A percentile compares a stretch with the other conserved stretches of the same genome.
Evolutionary conservation across 2,329 filamentous ascomycete genomes (phyloP).

Genomic region (Talaromyces sp.): DNA sequence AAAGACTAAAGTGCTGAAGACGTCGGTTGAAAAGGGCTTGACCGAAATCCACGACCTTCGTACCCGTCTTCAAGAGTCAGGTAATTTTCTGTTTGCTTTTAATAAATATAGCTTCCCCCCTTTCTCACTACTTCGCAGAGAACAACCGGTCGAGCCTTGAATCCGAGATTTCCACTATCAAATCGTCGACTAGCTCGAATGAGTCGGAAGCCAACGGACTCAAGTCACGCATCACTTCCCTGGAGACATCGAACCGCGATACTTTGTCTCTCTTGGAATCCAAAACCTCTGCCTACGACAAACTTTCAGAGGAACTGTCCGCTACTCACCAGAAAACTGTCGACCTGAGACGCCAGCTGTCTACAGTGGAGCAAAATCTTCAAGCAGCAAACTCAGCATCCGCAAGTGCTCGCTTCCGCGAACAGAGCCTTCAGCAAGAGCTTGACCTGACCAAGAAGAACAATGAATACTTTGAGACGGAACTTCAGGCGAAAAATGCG

Average conservation of each 20-base stretch:
- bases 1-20: constrained; percentile 75
- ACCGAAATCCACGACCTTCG: constrained; percentile 79
- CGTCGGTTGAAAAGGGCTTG: constrained; percentile 74
- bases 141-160: constrained; percentile 69
- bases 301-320: constrained; percentile 78
- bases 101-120: not conserved
- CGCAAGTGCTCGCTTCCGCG: constrained; percentile 80
- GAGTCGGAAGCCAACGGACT: constrained; percentile 69
- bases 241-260: constrained; percentile 90
- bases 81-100: constrained; percentile 43
- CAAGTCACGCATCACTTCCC: constrained; percentile 74
- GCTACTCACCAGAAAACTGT: constrained; percentile 85
- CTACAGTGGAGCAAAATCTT: constrained; percentile 73
- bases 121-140: constrained; percentile 51
- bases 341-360: constrained; percentile 76
- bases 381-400: constrained; percentile 77
- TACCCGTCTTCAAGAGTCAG: constrained; percentile 75
- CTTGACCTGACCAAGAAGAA: constrained; percentile 83
- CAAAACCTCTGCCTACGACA: constrained; percentile 81
- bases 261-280: constrained; percentile 84
- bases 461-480: constrained; percentile 87
- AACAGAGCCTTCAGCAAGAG: constrained; percentile 86
- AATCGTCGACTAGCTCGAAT: constrained; percentile 63
- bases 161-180: constrained; percentile 73
- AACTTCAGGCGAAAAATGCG: constrained; percentile 82